Evolutionary conservation across 768 basidiomycete genomes (phyloP).

Genomic region (Galerina marginata): DNA sequence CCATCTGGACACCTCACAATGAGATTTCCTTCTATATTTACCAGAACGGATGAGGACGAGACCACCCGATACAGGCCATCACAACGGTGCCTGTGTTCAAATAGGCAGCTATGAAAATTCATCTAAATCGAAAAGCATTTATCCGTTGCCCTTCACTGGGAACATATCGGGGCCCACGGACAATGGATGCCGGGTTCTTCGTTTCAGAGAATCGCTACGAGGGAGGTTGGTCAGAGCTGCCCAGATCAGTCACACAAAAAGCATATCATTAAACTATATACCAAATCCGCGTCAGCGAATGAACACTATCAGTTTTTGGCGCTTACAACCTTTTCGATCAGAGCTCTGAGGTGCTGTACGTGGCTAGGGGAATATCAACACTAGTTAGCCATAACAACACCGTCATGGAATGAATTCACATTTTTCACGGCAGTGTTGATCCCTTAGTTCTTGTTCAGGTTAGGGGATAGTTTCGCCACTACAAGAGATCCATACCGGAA

Average conservation of each 20-base stretch:
- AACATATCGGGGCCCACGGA: conserved; percentile 84
- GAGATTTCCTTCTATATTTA: too few species aligned
- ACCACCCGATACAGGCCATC: conserved; percentile 86
- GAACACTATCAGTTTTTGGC: too few species aligned
- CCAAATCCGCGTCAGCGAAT: neutral
- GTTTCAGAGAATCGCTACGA: conserved; percentile 79
- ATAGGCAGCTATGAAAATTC: neutral
- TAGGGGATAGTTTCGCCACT: neutral
- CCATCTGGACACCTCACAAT: too few species aligned
- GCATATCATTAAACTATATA: conserved; percentile 64
- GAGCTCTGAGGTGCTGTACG: conserved; percentile 88
- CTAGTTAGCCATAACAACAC: neutral
- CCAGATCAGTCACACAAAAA: conserved; percentile 43
- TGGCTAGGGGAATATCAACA: conserved; percentile 55
- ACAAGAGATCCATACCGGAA: conserved; percentile 52
- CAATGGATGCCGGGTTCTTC: conserved; percentile 82
- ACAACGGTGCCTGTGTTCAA: conserved; percentile 77
- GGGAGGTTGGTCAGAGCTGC: neutral
- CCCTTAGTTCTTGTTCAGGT: conserved; percentile 88
- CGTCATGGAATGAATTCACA: conserved; percentile 52
- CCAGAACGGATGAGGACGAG: too few species aligned
- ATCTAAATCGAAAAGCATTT: neutral
- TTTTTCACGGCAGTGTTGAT: conserved; percentile 86
- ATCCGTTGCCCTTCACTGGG: conserved; percentile 76
- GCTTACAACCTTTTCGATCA: conserved; percentile 68